Evolutionary conservation across 441 rosid species (phyloP), one percentile per base, ranked within the genome.

Genomic region (Theobroma grandiflorum): DNA sequence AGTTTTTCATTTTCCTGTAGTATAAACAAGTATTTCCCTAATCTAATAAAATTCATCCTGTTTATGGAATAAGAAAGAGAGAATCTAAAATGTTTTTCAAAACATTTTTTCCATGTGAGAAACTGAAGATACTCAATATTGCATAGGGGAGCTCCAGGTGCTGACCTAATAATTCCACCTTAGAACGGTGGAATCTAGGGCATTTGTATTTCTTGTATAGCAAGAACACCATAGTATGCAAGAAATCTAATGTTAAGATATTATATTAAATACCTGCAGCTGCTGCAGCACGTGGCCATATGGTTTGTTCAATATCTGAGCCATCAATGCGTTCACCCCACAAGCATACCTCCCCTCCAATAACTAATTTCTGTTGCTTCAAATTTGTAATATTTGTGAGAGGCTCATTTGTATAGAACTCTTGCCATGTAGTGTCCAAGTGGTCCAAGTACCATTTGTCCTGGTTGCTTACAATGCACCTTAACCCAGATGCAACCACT

Each of bases 221-320:
- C 4, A 75, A 49, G 55, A 63, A 72, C 53, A 52, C 14, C 76
- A 42, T 4, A 3, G 18, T 67, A 45, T 50, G 62, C 47, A 61
- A 18, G 67, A 22, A 49, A 63, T 49, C 58, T 57, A 49, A 8
- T 76, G 55, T 22, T 42, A 26, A 67, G 15, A 9, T 74, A 33
- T 31, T 40, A 38, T n/a, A 20, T 37, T 33, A 74, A 61, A 61
- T 89, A 87, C 96, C 95, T 69, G 97, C 97, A 65, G 93, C 95
- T 38, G 95, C 96, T 15, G 93, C 92, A 59, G 95, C 94, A 1
- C 94, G 91, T 58, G 98, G 98, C 98, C 94, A 92, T 82, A 91
- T 90, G 50, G 93, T 94, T 84, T 92, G 93, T 73, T 85, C 82
- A 82, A 92, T 89, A 75, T 94, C 88, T 11, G 97, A 94, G 49